Evolutionary conservation across 1,139 yeast species (phyloP), one percentile per base, ranked within the genome.

Genomic region (Yamadazyma spencermartinsiae): DNA sequence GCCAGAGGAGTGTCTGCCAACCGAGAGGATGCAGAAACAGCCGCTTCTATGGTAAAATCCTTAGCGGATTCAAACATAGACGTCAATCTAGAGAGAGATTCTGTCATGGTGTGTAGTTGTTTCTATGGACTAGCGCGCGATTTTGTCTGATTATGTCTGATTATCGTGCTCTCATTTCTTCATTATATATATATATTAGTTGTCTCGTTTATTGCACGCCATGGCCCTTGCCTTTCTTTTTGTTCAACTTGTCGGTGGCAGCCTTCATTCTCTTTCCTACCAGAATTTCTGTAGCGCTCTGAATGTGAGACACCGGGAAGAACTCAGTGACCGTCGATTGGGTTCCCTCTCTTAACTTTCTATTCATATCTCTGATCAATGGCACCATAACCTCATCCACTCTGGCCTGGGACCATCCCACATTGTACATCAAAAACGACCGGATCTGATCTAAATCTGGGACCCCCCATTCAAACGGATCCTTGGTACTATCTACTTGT

Each of bases 331-430:
- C 57, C 0, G 80, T 78, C 2, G 76, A 63, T 48, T 81, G 87
- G 13, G 74, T 68, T 0, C 81, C 80, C 44, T 74, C 76, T 23
- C 68, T 67, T 45, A 70, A 68, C 42, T 79, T 71, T 39, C 75
- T 74, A 58, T 87, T 88, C 66, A 89, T 75, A 49, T 83, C 92
- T 50, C 82, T 74, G 14, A 94, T 82, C 42, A 94, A 78, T 2
- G 98, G 99, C n/a, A 90, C 74, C 60, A 94, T 68, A 5, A 89
- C 82, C 53, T 88, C 94, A 54, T 92, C 96, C 2, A 89, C 83
- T 42, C 78, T 73, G 11, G 74, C 80, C 50, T 79, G 81, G 1
- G 78, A 63, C 98, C 99, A 94, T 3, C 90, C 89, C n/a, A 89
- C 80, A 38, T 79, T 78, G 33, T 65, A 70, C 74, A 77, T 76